Evolutionary conservation across 116 monocot genomes (phyloP).

Genomic region (Cymodocea nodosa): DNA sequence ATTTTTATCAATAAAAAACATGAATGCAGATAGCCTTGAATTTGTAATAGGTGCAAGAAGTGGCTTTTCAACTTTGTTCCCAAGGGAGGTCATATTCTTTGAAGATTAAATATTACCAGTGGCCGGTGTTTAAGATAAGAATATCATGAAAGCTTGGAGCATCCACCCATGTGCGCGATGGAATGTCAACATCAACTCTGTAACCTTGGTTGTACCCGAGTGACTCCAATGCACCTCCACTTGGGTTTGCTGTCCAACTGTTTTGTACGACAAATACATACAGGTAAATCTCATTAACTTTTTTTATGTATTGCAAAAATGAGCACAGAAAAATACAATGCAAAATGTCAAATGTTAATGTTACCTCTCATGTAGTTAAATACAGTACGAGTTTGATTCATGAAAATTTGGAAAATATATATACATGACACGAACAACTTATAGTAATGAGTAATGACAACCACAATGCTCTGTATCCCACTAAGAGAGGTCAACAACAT

Average conservation of each 20-base stretch:
- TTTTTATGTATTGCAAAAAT: background rate
- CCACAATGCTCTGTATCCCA: no score
- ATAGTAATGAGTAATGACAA: no score
- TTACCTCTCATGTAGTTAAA: no score
- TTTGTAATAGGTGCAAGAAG: no score
- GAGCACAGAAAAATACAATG: background rate
- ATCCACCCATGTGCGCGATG: conserved; percentile 64
- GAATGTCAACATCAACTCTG: conserved; percentile 84
- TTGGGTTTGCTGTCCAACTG: conserved; percentile 69
- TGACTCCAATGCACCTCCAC: conserved; percentile 57
- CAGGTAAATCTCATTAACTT: no score
- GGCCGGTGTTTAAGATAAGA: conserved; percentile 88
- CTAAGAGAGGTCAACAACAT: no score
- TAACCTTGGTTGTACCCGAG: conserved; percentile 87
- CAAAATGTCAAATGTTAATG: no score
- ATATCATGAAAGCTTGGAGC: conserved; percentile 74
- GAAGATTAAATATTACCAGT: conserved; percentile 53
- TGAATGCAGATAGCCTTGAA: background rate
- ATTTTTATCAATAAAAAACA: background rate
- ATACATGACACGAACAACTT: no score
- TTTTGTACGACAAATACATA: background rate
- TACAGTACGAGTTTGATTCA: no score
- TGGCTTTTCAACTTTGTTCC: background rate
- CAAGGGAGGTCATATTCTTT: no score
- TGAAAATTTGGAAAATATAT: no score